Evolutionary conservation across 1,284 basidiomycete genomes (phyloP).

Genomic region (Trichosporon asahii): DNA sequence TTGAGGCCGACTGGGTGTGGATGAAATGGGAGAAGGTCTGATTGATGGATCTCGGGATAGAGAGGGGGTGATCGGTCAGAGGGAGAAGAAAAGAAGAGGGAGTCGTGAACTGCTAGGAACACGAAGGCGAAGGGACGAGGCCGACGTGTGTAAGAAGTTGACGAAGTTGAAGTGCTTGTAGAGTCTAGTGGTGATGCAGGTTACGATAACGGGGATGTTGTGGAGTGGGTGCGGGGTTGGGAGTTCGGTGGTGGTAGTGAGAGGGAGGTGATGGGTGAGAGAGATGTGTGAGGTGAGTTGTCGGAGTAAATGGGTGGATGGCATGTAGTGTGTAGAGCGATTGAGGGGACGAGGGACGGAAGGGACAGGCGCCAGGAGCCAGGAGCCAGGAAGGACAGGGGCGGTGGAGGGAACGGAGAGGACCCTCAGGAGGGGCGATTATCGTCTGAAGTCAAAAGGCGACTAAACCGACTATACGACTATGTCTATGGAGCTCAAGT

Average conservation of each 20-base stretch:
- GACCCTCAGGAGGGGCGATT: background rate
- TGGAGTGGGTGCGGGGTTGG: background rate
- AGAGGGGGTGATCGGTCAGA: background rate
- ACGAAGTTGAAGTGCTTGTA: background rate
- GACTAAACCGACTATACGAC: conserved; percentile 1
- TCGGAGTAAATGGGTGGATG: conserved; percentile 11
- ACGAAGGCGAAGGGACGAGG: background rate
- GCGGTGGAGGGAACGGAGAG: conserved; percentile 4
- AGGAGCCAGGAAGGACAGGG: conserved; percentile 5
- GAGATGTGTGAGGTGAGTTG: conserved; percentile 9
- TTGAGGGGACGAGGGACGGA: conserved; percentile 5
- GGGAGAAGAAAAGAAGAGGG: conserved; percentile 6
- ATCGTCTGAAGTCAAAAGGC: conserved; percentile 1
- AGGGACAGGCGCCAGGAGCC: conserved; percentile 3
- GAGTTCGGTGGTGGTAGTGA: background rate
- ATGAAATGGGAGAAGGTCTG: background rate
- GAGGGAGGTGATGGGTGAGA: conserved; percentile 4
- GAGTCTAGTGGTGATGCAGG: background rate
- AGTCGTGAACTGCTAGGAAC: background rate
- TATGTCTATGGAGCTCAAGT: conserved; percentile 1
- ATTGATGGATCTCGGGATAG: background rate
- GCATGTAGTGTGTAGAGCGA: background rate
- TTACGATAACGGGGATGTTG: background rate
- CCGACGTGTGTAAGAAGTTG: background rate
- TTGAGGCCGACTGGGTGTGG: background rate